These are phyloP conservation scores for Clitocybe nebularis DNA, from an alignment of 1,284 basidiomycete genomes.

Conservation along the genomic window DNA sequence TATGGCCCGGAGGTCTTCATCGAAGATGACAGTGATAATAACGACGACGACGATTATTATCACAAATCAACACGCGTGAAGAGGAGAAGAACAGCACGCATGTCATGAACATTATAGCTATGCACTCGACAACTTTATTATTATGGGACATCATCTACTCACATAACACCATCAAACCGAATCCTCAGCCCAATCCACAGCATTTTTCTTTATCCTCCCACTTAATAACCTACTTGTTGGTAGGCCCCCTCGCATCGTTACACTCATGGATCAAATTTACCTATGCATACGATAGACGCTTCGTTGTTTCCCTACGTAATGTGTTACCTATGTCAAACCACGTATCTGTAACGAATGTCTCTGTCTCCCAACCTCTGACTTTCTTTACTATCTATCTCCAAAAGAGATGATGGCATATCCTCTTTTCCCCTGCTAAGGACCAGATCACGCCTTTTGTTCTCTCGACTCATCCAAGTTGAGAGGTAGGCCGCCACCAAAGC, in stretches of 20 bases:
- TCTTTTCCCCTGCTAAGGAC: slow-evolving; percentile 19
- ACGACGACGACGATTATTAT: slow-evolving; percentile 33
- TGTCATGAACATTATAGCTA: slow-evolving; percentile 4
- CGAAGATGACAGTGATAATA: slow-evolving; percentile 24
- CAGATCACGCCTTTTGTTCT: slow-evolving; percentile 45
- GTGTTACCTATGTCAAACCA: slow-evolving; percentile 20
- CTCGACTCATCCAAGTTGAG: slow-evolving; percentile 47
- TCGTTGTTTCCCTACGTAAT: too few relatives aligned
- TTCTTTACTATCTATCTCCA: slow-evolving; percentile 14
- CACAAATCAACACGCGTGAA: slow-evolving; percentile 27
- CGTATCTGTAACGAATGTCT: slow-evolving; percentile 29
- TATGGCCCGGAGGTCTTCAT: slow-evolving; percentile 16
- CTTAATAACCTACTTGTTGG: too few relatives aligned
- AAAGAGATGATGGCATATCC: slow-evolving; percentile 12
- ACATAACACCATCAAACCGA: too few relatives aligned
- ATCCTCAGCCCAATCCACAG: too few relatives aligned
- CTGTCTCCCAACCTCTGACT: slow-evolving; percentile 27
- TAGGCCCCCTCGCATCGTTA: background rate
- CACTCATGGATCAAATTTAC: background rate
- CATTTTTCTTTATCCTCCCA: too few relatives aligned
- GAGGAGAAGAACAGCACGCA: slow-evolving; percentile 23
- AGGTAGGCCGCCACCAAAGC: slow-evolving; percentile 43
- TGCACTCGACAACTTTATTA: background rate
- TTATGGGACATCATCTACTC: background rate
- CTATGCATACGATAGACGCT: background rate